Evolutionary conservation across 2,329 filamentous ascomycete species (phyloP).

Genomic region (Neofusicoccum laricinum): DNA sequence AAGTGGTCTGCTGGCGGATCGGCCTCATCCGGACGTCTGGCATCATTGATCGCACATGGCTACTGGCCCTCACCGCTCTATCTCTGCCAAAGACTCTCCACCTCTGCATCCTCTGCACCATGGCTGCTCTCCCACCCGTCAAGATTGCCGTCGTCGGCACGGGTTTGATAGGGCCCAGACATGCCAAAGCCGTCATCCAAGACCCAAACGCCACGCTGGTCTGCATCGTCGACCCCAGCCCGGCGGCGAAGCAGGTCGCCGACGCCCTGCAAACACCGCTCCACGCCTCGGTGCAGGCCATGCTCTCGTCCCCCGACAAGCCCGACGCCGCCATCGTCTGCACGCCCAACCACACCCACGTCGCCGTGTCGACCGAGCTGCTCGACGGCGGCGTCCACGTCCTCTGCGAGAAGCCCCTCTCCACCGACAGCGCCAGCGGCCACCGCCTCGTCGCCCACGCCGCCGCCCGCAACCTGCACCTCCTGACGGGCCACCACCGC

Average conservation of each 20-base stretch:
- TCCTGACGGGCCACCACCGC: slow-evolving; percentile 58
- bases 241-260: slow-evolving; percentile 36
- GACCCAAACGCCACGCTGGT: slow-evolving; percentile 39
- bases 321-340: slow-evolving; percentile 57
- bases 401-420: slow-evolving; percentile 58
- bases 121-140: slow-evolving; percentile 20
- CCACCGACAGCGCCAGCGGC: slow-evolving; percentile 40
- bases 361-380: slow-evolving; percentile 49
- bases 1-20: no score
- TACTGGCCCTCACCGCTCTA: no score
- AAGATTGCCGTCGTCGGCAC: slow-evolving; percentile 48
- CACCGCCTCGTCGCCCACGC: slow-evolving; percentile 28
- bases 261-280: slow-evolving; percentile 36
- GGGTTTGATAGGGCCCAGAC: slow-evolving; percentile 51
- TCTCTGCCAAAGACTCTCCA: no score
- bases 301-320: slow-evolving; percentile 40
- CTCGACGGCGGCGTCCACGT: slow-evolving; percentile 50
- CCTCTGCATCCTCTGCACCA: neutral
- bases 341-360: slow-evolving; percentile 60
- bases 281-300: slow-evolving; percentile 41
- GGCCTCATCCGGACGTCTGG: no score
- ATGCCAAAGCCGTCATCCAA: slow-evolving; percentile 44
- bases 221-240: slow-evolving; percentile 48
- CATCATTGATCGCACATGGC: no score
- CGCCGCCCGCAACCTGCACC: slow-evolving; percentile 31